phyloP scores from a whole-genome alignment of 2,329 filamentous ascomycete species.

The Scleromitrula shiraiana region DNA sequence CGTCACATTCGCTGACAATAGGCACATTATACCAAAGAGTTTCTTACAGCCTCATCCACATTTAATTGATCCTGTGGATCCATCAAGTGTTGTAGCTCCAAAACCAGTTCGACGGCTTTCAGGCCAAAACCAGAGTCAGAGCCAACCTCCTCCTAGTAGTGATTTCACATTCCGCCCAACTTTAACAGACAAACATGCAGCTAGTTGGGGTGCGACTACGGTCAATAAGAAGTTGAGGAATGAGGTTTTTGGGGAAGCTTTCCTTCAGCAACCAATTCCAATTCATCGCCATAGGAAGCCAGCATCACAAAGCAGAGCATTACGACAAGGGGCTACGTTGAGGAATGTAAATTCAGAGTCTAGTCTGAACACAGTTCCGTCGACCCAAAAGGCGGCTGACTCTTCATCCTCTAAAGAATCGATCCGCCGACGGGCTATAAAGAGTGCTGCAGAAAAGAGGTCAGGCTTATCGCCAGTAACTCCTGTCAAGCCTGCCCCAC shows the following conservation, averaged over 20 bases:
- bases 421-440: slow-evolving; percentile 29
- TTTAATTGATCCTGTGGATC: slow-evolving; percentile 25
- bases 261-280: slow-evolving; percentile 74
- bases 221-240: slow-evolving; percentile 84
- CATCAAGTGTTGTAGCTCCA: slow-evolving; percentile 19
- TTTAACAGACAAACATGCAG: slow-evolving; percentile 49
- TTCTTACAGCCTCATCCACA: slow-evolving; percentile 57
- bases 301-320: slow-evolving; percentile 52
- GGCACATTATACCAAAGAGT: slow-evolving; percentile 82
- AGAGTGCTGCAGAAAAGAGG: slow-evolving; percentile 21
- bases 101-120: slow-evolving; percentile 29
- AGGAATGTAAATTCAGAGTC: slow-evolving; percentile 28
- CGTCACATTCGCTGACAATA: slow-evolving; percentile 89
- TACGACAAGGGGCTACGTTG: slow-evolving; percentile 41
- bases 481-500: slow-evolving; percentile 2
- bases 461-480: slow-evolving; percentile 13
- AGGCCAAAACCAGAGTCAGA: slow-evolving; percentile 17
- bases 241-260: slow-evolving; percentile 87
- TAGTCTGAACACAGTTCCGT: slow-evolving; percentile 23
- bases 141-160: slow-evolving; percentile 12
- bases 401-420: slow-evolving; percentile 37
- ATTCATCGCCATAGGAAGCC: slow-evolving; percentile 68
- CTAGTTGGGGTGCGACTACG: slow-evolving; percentile 82
- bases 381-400: slow-evolving; percentile 10
- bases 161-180: slow-evolving; percentile 31